Conservation (phyloP, 805 yeast genomes). For the Spathaspora passalidarum region DNA sequence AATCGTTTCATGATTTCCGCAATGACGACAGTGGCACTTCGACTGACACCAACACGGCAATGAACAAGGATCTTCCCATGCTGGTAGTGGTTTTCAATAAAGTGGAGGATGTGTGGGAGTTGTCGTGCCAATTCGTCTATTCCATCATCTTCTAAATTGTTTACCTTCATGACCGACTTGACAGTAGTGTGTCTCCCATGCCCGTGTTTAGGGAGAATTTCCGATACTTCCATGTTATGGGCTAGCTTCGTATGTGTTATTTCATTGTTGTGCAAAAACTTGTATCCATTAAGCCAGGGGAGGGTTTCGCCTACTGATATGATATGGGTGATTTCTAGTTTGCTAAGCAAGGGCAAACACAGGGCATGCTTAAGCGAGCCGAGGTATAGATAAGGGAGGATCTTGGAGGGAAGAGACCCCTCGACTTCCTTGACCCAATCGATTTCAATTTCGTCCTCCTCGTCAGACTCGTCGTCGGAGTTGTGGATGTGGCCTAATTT, state of each 20-base stretch:
- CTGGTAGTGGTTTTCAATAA: constrained; percentile 46
- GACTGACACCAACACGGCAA: constrained; percentile 92
- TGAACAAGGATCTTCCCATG: constrained; percentile 59
- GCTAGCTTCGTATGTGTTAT: constrained; percentile 20
- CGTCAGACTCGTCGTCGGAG: constrained; percentile 10
- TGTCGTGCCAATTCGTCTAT: constrained; percentile 68
- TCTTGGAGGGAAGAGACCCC: constrained; percentile 81
- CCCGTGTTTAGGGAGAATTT: constrained; percentile 18
- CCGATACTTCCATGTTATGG: constrained; percentile 27
- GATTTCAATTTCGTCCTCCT: constrained; percentile 10
- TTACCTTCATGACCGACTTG: constrained; percentile 55
- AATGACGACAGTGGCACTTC: constrained; percentile 93
- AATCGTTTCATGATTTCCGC: constrained; percentile 89
- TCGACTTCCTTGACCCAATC: constrained; percentile 41
- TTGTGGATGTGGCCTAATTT: constrained; percentile 27
- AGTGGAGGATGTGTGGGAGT: constrained; percentile 61
- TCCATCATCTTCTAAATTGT: constrained; percentile 87
- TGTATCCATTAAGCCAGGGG: constrained; percentile 52
- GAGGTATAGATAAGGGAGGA: constrained; percentile 77
- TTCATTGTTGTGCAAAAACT: constrained; percentile 24
- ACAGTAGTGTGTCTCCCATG: constrained; percentile 21
- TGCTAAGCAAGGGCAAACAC: constrained; percentile 56
- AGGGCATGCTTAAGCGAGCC: constrained; percentile 86
- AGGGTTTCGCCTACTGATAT: constrained; percentile 84
- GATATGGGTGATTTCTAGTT: constrained; percentile 67